Conservation (phyloP, 129 eudicot species). For the Artemisia tridentata region DNA sequence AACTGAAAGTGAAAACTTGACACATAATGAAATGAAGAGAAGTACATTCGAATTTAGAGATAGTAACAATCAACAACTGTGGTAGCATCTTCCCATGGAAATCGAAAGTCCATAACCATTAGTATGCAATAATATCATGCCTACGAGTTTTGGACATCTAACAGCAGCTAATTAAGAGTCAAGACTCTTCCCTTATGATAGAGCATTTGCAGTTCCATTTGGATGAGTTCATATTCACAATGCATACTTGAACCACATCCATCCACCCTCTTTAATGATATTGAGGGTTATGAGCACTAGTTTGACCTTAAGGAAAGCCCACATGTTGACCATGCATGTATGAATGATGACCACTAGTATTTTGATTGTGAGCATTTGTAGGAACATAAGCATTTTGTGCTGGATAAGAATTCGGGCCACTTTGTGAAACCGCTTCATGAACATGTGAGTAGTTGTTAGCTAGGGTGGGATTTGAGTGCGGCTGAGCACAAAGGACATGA, state of each 20-base stretch:
- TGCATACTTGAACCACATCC: background rate
- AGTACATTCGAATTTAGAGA: background rate
- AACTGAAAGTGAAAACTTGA: background rate
- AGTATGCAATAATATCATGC: constrained; percentile 11
- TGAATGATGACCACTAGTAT: constrained; percentile 3
- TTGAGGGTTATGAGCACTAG: background rate
- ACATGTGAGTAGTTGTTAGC: constrained; percentile 12
- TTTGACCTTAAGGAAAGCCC: constrained; percentile 2
- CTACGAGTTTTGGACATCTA: background rate
- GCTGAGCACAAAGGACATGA: constrained; percentile 58
- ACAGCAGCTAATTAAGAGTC: constrained; percentile 20
- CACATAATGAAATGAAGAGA: background rate
- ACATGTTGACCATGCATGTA: constrained; percentile 17
- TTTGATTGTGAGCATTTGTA: constrained; percentile 23
- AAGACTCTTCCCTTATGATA: constrained; percentile 19
- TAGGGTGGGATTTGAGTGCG: background rate
- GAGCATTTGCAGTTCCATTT: constrained; percentile 9
- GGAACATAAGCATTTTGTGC: constrained; percentile 14
- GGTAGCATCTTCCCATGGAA: background rate
- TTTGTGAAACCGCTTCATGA: constrained; percentile 17
- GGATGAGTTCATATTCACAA: constrained; percentile 15
- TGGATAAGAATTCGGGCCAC: background rate
- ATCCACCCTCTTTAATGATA: constrained; percentile 9
- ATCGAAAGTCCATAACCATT: background rate
- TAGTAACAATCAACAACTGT: background rate